Conservation (phyloP, 1,284 basidiomycete genomes). For the Moniliophthora roreri region DNA sequence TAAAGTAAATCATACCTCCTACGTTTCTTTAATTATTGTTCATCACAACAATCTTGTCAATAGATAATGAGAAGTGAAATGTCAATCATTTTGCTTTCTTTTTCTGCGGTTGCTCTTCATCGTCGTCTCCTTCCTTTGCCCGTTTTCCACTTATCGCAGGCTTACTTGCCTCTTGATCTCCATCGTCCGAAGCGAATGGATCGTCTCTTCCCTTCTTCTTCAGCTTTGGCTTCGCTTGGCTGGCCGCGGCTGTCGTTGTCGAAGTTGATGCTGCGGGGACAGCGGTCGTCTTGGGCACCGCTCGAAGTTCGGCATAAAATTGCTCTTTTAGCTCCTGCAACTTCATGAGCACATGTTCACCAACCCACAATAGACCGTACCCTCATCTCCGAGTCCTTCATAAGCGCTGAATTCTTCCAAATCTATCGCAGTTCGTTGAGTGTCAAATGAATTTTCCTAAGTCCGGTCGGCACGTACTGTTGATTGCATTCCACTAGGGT, state of each 20-base stretch:
- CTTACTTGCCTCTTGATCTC: slow-evolving; percentile 18
- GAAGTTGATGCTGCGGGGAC: slow-evolving; percentile 3
- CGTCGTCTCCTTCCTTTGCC: slow-evolving; percentile 23
- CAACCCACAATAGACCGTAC: slow-evolving; percentile 32
- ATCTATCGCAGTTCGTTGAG: too few relatives aligned
- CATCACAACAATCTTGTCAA: background rate
- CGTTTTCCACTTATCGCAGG: slow-evolving; percentile 22
- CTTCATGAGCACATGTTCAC: background rate
- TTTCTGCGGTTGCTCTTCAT: slow-evolving; percentile 26
- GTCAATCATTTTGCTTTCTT: slow-evolving; percentile 17
- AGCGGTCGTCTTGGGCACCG: slow-evolving; percentile 17
- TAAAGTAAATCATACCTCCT: slow-evolving; percentile 14
- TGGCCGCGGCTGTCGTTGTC: slow-evolving; percentile 3
- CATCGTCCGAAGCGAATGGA: slow-evolving; percentile 31
- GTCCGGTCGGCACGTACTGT: slow-evolving; percentile 60
- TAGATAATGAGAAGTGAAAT: background rate
- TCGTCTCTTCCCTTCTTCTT: slow-evolving; percentile 37
- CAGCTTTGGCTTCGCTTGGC: slow-evolving; percentile 42
- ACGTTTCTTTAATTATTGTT: slow-evolving; percentile 15
- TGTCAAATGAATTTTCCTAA: too few relatives aligned
- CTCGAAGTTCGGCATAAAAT: slow-evolving; percentile 41
- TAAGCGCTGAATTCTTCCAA: slow-evolving; percentile 62
- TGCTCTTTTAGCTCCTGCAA: slow-evolving; percentile 57
- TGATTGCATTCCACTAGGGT: slow-evolving; percentile 66
- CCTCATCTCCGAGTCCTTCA: slow-evolving; percentile 62